Base-by-base conservation (phyloP, 176 grass and related monocot species). In the Pontederia crassipes region DNA sequence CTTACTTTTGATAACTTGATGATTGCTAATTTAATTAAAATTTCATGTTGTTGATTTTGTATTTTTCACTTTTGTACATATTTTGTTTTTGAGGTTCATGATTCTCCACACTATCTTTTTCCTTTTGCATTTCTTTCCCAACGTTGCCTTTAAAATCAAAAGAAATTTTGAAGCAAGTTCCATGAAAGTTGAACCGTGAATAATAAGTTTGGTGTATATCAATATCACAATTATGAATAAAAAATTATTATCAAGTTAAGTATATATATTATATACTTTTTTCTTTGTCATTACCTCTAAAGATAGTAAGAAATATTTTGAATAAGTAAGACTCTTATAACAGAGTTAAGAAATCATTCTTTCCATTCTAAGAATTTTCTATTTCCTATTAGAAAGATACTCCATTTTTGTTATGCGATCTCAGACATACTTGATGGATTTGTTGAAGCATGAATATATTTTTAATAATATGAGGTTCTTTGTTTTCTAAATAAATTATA, bases 181-280 rank as follows among this genome's bases (percentile, higher is more conserved):
- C 79, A 98, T 92, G 67, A 77, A 98, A 8, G 87, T 84, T 77
- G 93, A 98, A 73, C 87, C 92, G 59, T 70, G 66, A 63, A 79
- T 64, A 29, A 67, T 57, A 32, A 68, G 67, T 26, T 15, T 9
- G 10, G 9, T 28, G 9, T 73, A 28, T 52, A 48, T 6, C 18
- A 50, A 58, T 27, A 49, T 63, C 18, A n/a, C 63, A 13, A 29
- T 12, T 52, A 48, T 16, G 46, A 51, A 8, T 63, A 28, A 72
- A 35, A 61, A 61, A 48, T 59, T 26, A 7, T 40, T 40, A 4
- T 3, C 32, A 40, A 40, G 32, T 40, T 40, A 7, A 40, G 32
- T 1, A 40, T 40, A 40, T 1, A 40, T 40, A 40, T 40, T 7
- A 40, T 40, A 3, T 40, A 40, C 4, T 40, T 40, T 40, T 1